A percentile compares a stretch with the other conserved stretches of the same genome.
Conservation (phyloP, 148 eudicot species). For the Vaccinium macrocarpon region DNA sequence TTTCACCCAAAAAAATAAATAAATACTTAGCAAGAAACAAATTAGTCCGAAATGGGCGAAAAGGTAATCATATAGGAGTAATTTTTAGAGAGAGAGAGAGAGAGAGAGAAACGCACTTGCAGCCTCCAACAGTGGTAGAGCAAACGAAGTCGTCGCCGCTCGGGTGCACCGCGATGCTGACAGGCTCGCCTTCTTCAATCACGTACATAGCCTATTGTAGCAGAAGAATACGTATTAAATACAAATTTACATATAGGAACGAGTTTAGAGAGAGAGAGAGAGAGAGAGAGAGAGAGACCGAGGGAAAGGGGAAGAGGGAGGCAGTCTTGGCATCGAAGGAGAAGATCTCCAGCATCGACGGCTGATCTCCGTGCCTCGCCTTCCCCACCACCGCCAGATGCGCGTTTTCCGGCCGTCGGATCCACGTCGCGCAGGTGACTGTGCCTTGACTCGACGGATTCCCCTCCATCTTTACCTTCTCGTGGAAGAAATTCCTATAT, state of each 20-base stretch:
- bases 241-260: background rate
- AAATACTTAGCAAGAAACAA: background rate
- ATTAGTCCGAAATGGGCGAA: background rate
- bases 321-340: conserved; percentile 45
- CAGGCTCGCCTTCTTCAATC: conserved; percentile 67
- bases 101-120: conserved; percentile 45
- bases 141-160: conserved; percentile 86
- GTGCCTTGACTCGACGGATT: conserved; percentile 34
- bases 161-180: conserved; percentile 72
- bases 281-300: conserved; percentile 51
- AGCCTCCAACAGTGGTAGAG: conserved; percentile 63
- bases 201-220: conserved; percentile 44
- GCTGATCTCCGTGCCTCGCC: conserved; percentile 29
- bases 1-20: background rate
- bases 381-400: conserved; percentile 65
- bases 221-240: background rate
- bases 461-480: conserved; percentile 23
- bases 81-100: background rate
- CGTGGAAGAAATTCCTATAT: background rate
- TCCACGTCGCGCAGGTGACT: conserved; percentile 75
- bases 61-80: background rate
- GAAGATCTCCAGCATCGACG: conserved; percentile 64
- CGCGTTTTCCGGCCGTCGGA: conserved; percentile 80
- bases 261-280: background rate
- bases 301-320: conserved; percentile 66